These are phyloP conservation scores for Ocimum tenuiflorum DNA, from an alignment of 257 asterid species.

Conservation along the genomic window DNA sequence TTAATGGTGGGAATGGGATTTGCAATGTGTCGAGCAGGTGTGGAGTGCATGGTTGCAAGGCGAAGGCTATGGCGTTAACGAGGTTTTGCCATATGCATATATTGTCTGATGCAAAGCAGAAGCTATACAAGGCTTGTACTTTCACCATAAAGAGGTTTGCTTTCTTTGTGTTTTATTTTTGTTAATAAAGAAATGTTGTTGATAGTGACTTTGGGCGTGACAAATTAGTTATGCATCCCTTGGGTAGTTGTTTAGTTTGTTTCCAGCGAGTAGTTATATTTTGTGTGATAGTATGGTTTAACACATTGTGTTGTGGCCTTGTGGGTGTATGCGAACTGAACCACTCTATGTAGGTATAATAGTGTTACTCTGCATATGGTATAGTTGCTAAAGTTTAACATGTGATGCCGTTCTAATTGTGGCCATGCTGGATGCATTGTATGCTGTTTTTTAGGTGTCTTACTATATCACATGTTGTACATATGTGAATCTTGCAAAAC, in stretches of 20 bases:
- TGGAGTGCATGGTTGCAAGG: slow-evolving; percentile 43
- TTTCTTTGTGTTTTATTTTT: neutral
- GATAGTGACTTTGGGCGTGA: neutral
- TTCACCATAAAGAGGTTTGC: slow-evolving; percentile 67
- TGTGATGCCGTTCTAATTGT: too few relatives aligned
- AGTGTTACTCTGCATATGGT: too few relatives aligned
- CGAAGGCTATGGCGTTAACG: slow-evolving; percentile 43
- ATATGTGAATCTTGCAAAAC: too few relatives aligned
- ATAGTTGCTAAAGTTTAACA: too few relatives aligned
- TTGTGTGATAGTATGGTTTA: neutral
- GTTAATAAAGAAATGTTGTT: neutral
- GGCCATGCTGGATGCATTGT: too few relatives aligned
- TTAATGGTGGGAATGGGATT: slow-evolving; percentile 15
- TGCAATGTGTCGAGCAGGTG: slow-evolving; percentile 16
- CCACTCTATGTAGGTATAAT: too few relatives aligned
- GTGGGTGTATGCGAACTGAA: too few relatives aligned
- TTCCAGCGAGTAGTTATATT: neutral
- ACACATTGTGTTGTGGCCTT: too few relatives aligned
- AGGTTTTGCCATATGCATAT: slow-evolving; percentile 60
- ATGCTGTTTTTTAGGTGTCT: too few relatives aligned
- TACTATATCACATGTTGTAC: too few relatives aligned
- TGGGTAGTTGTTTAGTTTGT: neutral
- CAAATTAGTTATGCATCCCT: neutral
- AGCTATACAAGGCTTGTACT: slow-evolving; percentile 76
- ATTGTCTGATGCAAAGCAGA: slow-evolving; percentile 60